Evolutionary conservation across 768 basidiomycete genomes (phyloP).

Genomic region (Lactarius pseudohatsudake): DNA sequence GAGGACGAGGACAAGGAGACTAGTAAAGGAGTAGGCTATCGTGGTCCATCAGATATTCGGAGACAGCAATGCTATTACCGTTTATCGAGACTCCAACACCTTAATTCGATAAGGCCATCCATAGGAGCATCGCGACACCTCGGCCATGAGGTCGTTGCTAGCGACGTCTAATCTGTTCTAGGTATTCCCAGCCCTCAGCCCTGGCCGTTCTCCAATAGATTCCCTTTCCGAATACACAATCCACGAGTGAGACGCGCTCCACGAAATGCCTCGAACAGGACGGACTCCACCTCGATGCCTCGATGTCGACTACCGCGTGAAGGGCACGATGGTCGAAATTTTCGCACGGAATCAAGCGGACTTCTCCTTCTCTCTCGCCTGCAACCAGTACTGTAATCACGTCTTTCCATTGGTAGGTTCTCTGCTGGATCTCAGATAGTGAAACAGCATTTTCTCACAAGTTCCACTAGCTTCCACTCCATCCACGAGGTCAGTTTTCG

Average conservation of each 20-base stretch:
- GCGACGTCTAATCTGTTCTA: background rate
- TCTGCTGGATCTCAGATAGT: background rate
- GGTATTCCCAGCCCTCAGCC: slow-evolving; percentile 1
- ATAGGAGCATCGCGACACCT: background rate
- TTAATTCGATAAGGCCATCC: background rate
- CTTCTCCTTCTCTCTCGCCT: background rate
- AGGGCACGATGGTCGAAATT: slow-evolving; percentile 9
- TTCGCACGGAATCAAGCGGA: slow-evolving; percentile 11
- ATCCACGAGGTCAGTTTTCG: slow-evolving; percentile 8
- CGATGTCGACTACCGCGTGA: background rate
- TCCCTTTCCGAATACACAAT: background rate
- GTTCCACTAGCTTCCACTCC: slow-evolving; percentile 6
- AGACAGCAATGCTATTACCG: background rate
- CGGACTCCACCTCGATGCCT: background rate
- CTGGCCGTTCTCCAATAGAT: background rate
- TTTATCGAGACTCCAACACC: background rate
- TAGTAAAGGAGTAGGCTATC: slow-evolving; percentile 8
- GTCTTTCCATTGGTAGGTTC: background rate
- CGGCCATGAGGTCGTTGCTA: slow-evolving; percentile 2
- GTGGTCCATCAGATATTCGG: background rate
- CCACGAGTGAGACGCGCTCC: background rate
- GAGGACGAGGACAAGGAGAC: background rate
- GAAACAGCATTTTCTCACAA: background rate
- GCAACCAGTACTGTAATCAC: background rate
- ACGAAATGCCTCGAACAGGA: background rate